A percentile compares a stretch with the other conserved stretches of the same genome.
These are phyloP conservation scores for Neurospora sublineolata DNA, from an alignment of 495 filamentous ascomycete genomes.

Conservation along the genomic window DNA sequence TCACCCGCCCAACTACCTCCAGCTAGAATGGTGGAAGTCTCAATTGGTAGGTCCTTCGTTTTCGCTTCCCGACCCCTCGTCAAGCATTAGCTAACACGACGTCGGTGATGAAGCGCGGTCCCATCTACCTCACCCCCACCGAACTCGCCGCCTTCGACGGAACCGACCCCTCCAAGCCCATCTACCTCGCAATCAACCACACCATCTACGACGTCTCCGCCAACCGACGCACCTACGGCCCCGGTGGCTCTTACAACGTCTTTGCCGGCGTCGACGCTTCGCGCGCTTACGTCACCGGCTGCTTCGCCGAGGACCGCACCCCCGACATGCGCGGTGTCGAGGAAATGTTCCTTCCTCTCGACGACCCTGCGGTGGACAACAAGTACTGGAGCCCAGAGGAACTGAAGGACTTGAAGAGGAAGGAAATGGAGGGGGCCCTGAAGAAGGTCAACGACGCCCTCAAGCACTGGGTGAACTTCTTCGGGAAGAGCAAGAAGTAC, in stretches of 20 bases:
- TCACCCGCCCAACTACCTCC: conserved; percentile 59
- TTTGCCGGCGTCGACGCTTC: conserved; percentile 83
- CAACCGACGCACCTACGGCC: conserved; percentile 69
- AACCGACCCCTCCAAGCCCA: conserved; percentile 57
- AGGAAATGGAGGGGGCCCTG: conserved; percentile 40
- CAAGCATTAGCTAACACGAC: conserved; percentile 2
- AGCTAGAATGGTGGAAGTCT: conserved; percentile 46
- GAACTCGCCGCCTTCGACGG: conserved; percentile 72
- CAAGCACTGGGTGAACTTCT: conserved; percentile 63
- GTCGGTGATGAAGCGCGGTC: conserved; percentile 22
- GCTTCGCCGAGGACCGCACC: conserved; percentile 77
- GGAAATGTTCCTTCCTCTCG: conserved; percentile 73
- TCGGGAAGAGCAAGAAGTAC: conserved; percentile 65
- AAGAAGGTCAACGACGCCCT: conserved; percentile 45
- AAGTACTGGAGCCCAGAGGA: conserved; percentile 37
- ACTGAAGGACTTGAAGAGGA: conserved; percentile 42
- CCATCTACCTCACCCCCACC: conserved; percentile 53
- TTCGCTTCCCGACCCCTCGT: neutral
- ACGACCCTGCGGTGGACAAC: conserved; percentile 45
- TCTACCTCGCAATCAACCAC: conserved; percentile 89
- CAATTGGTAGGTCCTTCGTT: conserved; percentile 42
- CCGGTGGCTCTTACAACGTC: conserved; percentile 76
- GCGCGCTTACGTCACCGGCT: conserved; percentile 91
- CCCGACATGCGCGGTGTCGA: conserved; percentile 77
- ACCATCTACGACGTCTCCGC: conserved; percentile 86